phyloP scores from a whole-genome alignment of 2,329 filamentous ascomycete genomes.

The Pyrenochaeta sp. region DNA sequence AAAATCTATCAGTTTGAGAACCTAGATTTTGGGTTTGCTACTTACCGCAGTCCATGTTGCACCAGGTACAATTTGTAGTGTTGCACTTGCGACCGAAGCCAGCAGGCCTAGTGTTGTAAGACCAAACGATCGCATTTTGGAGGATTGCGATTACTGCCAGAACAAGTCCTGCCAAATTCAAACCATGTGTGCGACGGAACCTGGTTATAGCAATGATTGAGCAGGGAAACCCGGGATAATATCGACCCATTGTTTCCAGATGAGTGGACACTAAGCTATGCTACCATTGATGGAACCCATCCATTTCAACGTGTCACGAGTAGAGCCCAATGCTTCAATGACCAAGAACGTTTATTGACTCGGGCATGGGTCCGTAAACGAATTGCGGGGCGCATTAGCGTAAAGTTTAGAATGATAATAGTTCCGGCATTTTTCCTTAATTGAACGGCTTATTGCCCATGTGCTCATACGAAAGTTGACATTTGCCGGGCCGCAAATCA shows the following conservation, averaged over 20 bases:
- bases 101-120: conserved; percentile 22
- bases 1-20: conserved; percentile 8
- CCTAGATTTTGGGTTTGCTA: neutral
- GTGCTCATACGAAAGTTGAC: conserved; percentile 8
- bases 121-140: conserved; percentile 29
- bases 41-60: conserved; percentile 51
- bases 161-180: neutral
- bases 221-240: neutral
- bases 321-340: conserved; percentile 7
- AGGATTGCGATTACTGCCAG: neutral
- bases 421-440: conserved; percentile 15
- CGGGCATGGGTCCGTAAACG: conserved; percentile 12
- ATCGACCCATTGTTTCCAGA: neutral
- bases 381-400: conserved; percentile 29
- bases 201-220: conserved; percentile 3
- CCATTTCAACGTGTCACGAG: conserved; percentile 17
- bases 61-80: conserved; percentile 50
- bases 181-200: neutral
- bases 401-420: conserved; percentile 2
- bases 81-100: conserved; percentile 31
- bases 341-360: conserved; percentile 13
- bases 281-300: conserved; percentile 17
- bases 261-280: neutral
- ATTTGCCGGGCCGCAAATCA: conserved; percentile 9
- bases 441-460: conserved; percentile 15